Percentiles rank a stretch among this genome's conserved stretches.
Conservation (phyloP, 169 alveolate species). For the Cystoisospora suis region DNA sequence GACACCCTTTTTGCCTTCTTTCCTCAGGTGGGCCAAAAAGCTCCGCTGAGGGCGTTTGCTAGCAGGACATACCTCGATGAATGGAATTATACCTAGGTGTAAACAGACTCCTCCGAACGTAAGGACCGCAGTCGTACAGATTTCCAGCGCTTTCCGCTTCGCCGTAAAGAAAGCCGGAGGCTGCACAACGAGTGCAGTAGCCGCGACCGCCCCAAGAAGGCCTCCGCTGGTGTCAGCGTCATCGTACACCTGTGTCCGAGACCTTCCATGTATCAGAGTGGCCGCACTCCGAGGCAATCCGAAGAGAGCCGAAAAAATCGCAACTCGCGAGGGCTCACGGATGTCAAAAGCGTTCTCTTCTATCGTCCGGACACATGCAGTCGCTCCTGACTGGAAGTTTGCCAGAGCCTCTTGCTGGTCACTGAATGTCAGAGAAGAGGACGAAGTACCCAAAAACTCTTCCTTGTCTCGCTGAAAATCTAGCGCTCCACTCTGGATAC, state of each 20-base stretch:
- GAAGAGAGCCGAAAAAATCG: not conserved
- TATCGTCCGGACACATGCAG: not conserved
- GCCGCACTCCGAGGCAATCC: not conserved
- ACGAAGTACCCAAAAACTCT: too few species aligned
- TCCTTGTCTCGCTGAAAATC: too few species aligned
- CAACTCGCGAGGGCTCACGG: not conserved
- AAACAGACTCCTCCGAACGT: conserved; percentile 26
- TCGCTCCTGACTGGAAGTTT: not conserved
- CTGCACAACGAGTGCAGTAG: not conserved
- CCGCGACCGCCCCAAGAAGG: not conserved
- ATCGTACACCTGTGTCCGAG: not conserved
- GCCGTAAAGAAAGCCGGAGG: not conserved
- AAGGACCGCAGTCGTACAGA: not conserved
- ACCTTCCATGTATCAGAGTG: not conserved
- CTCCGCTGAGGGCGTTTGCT: too few species aligned
- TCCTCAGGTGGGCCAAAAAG: too few species aligned
- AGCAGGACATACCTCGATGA: not conserved
- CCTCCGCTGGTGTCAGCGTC: not conserved
- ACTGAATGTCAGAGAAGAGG: not conserved
- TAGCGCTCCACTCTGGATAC: too few species aligned
- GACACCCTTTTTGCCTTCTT: too few species aligned
- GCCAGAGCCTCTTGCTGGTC: not conserved
- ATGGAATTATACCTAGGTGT: not conserved
- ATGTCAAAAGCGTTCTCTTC: not conserved
- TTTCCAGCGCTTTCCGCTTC: not conserved